Evolutionary conservation across 2,329 filamentous ascomycete species (phyloP).

Genomic region (Hirsutella minnesotensis): DNA sequence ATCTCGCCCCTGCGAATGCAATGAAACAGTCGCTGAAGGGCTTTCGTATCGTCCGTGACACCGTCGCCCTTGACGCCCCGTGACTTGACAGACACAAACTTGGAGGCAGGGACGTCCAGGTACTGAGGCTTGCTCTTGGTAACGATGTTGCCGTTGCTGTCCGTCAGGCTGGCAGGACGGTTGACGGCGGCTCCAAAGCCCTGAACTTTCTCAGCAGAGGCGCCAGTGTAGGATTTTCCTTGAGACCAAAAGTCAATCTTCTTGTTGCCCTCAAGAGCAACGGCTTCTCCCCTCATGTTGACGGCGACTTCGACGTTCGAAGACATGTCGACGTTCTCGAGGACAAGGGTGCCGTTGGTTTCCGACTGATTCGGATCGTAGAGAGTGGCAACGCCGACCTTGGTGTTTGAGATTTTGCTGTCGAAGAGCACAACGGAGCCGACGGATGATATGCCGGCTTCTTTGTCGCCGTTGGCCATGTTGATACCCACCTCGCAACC

Average conservation of each 20-base stretch:
- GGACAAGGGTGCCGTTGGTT: conserved; percentile 35
- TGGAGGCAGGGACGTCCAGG: conserved; percentile 48
- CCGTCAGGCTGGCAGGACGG: conserved; percentile 58
- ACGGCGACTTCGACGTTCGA: conserved; percentile 57
- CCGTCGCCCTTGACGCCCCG: conserved; percentile 83
- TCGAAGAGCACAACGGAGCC: conserved; percentile 79
- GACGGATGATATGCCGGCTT: conserved; percentile 47
- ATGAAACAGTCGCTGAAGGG: conserved; percentile 70
- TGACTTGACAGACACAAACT: conserved; percentile 74
- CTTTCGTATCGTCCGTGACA: conserved; percentile 71
- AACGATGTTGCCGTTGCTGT: conserved; percentile 56
- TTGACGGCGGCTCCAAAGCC: conserved; percentile 35
- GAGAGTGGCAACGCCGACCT: conserved; percentile 39
- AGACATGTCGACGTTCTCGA: conserved; percentile 75
- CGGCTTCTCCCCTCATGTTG: conserved; percentile 40
- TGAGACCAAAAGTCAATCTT: conserved; percentile 66
- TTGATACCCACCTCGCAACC: conserved; percentile 36
- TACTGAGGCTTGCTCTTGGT: conserved; percentile 88
- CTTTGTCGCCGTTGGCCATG: conserved; percentile 45
- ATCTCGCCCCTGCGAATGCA: conserved; percentile 50
- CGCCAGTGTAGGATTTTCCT: conserved; percentile 57
- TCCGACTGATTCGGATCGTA: neutral
- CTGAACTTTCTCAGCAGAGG: conserved; percentile 44
- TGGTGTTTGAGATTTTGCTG: conserved; percentile 65
- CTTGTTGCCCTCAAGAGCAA: conserved; percentile 57